phyloP scores from a whole-genome alignment of 768 basidiomycete genomes.

The Psilocybe tampanensis region DNA sequence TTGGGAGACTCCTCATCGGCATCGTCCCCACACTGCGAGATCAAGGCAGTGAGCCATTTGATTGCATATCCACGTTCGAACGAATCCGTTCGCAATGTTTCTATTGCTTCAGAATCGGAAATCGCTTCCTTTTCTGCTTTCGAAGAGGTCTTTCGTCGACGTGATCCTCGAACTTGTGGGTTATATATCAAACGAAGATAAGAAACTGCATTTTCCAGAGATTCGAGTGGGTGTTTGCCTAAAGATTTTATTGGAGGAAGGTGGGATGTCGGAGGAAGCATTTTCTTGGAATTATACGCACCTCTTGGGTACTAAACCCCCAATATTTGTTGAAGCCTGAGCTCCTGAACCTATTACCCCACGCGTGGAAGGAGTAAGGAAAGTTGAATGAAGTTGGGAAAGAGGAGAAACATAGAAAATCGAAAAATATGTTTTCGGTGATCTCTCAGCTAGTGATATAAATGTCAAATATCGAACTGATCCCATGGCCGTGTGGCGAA shows the following conservation, averaged over 20 bases:
- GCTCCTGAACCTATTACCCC: too few species aligned
- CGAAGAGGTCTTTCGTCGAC: slow-evolving; percentile 30
- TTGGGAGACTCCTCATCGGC: slow-evolving; percentile 10
- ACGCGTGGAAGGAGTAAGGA: too few species aligned
- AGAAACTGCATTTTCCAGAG: slow-evolving; percentile 44
- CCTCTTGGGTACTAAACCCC: slow-evolving; percentile 1
- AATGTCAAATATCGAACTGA: too few species aligned
- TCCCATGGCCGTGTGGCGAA: slow-evolving; percentile 31
- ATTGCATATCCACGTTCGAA: slow-evolving; percentile 75
- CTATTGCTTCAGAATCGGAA: slow-evolving; percentile 16
- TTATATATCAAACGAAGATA: slow-evolving; percentile 60
- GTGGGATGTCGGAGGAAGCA: slow-evolving; percentile 47
- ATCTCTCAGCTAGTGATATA: too few species aligned
- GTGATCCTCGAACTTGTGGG: slow-evolving; percentile 64
- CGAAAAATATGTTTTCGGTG: too few species aligned
- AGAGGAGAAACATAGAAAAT: too few species aligned
- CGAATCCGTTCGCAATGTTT: slow-evolving; percentile 49
- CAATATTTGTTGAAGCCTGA: too few species aligned
- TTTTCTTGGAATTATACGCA: slow-evolving; percentile 9
- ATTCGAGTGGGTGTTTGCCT: slow-evolving; percentile 29
- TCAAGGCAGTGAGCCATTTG: slow-evolving; percentile 73
- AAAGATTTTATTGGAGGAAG: slow-evolving; percentile 59
- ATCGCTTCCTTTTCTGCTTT: neutral
- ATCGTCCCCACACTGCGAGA: slow-evolving; percentile 39
- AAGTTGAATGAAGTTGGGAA: too few species aligned